Percentiles rank a stretch among this genome's conserved stretches.
These are phyloP conservation scores for Suaeda aralocaspica DNA, from an alignment of 148 eudicot genomes.

Conservation along the genomic window DNA sequence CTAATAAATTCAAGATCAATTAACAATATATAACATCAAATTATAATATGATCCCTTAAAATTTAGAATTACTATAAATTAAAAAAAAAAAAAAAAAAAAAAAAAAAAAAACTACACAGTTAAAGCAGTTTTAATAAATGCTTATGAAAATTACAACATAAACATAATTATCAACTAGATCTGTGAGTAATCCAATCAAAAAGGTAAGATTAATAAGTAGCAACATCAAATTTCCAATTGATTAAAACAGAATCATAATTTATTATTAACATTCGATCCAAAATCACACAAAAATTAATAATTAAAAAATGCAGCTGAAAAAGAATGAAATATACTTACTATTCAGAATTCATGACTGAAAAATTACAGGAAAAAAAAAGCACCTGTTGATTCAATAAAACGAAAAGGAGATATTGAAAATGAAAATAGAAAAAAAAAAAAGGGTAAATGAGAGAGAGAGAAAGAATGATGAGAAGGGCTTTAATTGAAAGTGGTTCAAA, in stretches of 20 bases:
- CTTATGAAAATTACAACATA: no score
- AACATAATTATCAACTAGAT: not conserved
- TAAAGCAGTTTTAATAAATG: no score
- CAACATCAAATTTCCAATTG: not conserved
- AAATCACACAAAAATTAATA: no score
- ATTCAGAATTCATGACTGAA: slow-evolving; percentile 37
- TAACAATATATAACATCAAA: no score
- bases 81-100: no score
- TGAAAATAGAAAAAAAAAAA: not conserved
- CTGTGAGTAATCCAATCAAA: not conserved
- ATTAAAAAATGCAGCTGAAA: no score
- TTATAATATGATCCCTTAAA: not conserved
- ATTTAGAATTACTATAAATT: not conserved
- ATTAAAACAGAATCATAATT: not conserved
- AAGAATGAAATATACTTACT: slow-evolving; percentile 13
- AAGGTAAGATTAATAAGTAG: not conserved
- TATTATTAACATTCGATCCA: not conserved
- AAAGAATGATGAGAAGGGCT: not conserved
- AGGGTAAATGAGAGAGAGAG: not conserved
- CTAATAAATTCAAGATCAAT: no score
- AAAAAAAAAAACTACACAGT: no score
- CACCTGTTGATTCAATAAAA: not conserved
- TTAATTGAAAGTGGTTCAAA: slow-evolving; percentile 7
- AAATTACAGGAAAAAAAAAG: not conserved
- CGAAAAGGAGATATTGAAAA: not conserved